Percentiles rank a stretch among this genome's conserved stretches.
Conservation (phyloP, 257 asterid species). For the Ilex aquifolium region DNA sequence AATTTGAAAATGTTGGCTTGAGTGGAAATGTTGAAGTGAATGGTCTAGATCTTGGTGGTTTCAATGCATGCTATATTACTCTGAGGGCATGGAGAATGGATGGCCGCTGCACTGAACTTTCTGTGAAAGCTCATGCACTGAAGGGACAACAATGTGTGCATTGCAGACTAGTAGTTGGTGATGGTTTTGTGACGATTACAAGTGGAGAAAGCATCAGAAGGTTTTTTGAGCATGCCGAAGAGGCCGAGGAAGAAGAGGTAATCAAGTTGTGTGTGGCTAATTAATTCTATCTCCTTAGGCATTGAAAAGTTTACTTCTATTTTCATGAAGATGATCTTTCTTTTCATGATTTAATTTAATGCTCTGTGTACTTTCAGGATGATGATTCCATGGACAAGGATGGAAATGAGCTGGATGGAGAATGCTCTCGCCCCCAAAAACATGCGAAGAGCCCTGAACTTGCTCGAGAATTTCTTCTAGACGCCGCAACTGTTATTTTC, state of each 20-base stretch:
- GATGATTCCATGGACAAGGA: slow-evolving; percentile 98
- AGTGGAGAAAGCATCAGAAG: slow-evolving; percentile 73
- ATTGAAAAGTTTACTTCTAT: neutral
- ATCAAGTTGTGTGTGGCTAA: slow-evolving; percentile 20
- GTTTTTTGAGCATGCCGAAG: slow-evolving; percentile 99
- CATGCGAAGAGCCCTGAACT: slow-evolving; percentile 99
- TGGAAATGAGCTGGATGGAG: slow-evolving; percentile 85
- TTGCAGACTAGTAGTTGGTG: slow-evolving; percentile 93
- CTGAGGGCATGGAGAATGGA: slow-evolving; percentile 85
- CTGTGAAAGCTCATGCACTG: slow-evolving; percentile 94
- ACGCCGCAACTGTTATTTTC: slow-evolving; percentile 96
- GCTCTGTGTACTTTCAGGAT: slow-evolving; percentile 46
- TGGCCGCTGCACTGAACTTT: slow-evolving; percentile 77
- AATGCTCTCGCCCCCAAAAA: slow-evolving; percentile 97
- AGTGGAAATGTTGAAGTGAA: slow-evolving; percentile 71
- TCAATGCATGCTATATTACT: slow-evolving; percentile 83
- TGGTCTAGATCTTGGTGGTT: slow-evolving; percentile 80
- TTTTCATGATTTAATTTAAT: slow-evolving; percentile 4
- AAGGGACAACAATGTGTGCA: slow-evolving; percentile 91
- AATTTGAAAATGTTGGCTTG: slow-evolving; percentile 88
- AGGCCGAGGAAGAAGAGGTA: slow-evolving; percentile 99
- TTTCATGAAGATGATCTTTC: neutral
- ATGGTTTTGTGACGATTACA: slow-evolving; percentile 73
- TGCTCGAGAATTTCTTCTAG: slow-evolving; percentile 98
- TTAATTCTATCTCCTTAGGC: neutral